Conservation (phyloP, 805 yeast species). For the Brettanomyces custersianus region DNA sequence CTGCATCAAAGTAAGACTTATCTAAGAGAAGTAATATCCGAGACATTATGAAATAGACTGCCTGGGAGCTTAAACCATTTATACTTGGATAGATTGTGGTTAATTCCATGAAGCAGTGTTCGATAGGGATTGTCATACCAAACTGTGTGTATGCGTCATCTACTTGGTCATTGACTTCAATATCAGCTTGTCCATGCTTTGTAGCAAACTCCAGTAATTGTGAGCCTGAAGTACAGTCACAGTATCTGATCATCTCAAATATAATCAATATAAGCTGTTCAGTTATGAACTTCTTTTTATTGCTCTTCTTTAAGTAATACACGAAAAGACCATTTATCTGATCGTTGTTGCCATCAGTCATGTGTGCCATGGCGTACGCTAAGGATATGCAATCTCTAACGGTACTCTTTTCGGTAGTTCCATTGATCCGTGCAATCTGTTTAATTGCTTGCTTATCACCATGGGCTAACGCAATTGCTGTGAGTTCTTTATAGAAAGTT, state of each 20-base stretch:
- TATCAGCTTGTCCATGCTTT: background rate
- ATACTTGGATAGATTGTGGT: no score
- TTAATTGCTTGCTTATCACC: slow-evolving; percentile 11
- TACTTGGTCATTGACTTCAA: background rate
- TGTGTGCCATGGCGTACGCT: slow-evolving; percentile 31
- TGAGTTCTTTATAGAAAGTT: slow-evolving; percentile 28
- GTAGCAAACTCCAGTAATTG: background rate
- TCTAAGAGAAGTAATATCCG: slow-evolving; percentile 22
- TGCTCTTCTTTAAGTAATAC: slow-evolving; percentile 5
- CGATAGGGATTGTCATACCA: slow-evolving; percentile 9
- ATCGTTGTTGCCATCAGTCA: slow-evolving; percentile 16
- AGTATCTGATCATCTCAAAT: slow-evolving; percentile 27
- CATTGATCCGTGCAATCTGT: slow-evolving; percentile 9
- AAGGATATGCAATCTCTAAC: slow-evolving; percentile 20
- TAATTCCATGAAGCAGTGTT: slow-evolving; percentile 3
- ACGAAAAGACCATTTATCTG: slow-evolving; percentile 16
- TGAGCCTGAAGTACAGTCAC: slow-evolving; percentile 31
- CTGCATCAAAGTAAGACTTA: slow-evolving; percentile 14
- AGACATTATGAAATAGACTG: slow-evolving; percentile 30
- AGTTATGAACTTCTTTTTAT: slow-evolving; percentile 6
- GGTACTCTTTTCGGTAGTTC: slow-evolving; percentile 4
- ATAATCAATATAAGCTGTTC: slow-evolving; percentile 26
- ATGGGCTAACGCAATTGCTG: slow-evolving; percentile 29
- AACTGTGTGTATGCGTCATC: slow-evolving; percentile 11
- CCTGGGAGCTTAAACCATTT: slow-evolving; percentile 24